These are phyloP conservation scores for Hypomontagnella submonticulosa DNA, from an alignment of 495 filamentous ascomycete genomes.

Conservation along the genomic window DNA sequence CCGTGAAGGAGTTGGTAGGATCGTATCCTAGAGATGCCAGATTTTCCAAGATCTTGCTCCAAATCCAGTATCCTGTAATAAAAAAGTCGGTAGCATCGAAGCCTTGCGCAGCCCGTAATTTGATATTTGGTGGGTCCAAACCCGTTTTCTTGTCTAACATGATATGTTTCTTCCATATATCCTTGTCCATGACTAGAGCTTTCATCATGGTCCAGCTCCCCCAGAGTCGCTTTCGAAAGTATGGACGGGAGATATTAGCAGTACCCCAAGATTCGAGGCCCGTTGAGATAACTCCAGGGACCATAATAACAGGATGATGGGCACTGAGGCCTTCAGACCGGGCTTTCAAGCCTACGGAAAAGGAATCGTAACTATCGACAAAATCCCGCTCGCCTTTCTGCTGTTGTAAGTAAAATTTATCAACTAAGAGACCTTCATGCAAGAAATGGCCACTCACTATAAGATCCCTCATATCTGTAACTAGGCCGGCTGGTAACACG, in stretches of 20 bases:
- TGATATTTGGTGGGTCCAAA: slow-evolving; percentile 90
- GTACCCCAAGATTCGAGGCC: slow-evolving; percentile 98
- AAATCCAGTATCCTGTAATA: slow-evolving; percentile 93
- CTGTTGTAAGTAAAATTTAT: slow-evolving; percentile 11
- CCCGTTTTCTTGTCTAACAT: slow-evolving; percentile 95
- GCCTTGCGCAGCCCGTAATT: slow-evolving; percentile 92
- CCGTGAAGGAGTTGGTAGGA: slow-evolving; percentile 92
- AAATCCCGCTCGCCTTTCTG: slow-evolving; percentile 87
- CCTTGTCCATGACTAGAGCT: slow-evolving; percentile 90
- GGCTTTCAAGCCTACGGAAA: slow-evolving; percentile 85
- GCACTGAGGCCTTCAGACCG: slow-evolving; percentile 84
- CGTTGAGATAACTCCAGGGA: slow-evolving; percentile 96
- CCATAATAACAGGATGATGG: slow-evolving; percentile 92
- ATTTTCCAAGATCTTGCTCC: slow-evolving; percentile 98
- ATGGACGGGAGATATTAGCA: slow-evolving; percentile 78
- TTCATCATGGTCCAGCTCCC: slow-evolving; percentile 99
- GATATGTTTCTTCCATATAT: slow-evolving; percentile 93
- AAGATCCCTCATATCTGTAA: slow-evolving; percentile 84
- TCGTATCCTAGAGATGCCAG: slow-evolving; percentile 96
- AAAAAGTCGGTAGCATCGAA: slow-evolving; percentile 99
- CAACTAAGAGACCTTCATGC: slow-evolving; percentile 18
- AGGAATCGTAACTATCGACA: slow-evolving; percentile 87
- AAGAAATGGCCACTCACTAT: slow-evolving; percentile 63
- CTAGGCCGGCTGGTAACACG: slow-evolving; percentile 81
- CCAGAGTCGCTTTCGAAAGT: slow-evolving; percentile 94